phyloP scores from a whole-genome alignment of 2,329 filamentous ascomycete genomes.

The Fonsecaea pugnacius region DNA sequence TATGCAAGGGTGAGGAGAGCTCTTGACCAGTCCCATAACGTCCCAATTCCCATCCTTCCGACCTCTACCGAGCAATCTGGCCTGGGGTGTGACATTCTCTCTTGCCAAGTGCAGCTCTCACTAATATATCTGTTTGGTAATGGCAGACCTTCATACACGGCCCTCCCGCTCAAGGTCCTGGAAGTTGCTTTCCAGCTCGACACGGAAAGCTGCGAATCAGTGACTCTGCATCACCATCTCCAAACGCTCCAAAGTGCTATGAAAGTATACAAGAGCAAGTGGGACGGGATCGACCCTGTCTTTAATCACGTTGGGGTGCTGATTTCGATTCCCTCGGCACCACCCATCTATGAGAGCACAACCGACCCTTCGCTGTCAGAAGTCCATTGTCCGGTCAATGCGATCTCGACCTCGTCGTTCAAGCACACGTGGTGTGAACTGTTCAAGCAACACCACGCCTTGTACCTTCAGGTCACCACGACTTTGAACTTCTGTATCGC shows the following conservation, averaged over 20 bases:
- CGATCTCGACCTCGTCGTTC: background rate
- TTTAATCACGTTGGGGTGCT: background rate
- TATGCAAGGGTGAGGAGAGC: background rate
- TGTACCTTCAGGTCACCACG: constrained; percentile 1
- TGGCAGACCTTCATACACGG: constrained; percentile 3
- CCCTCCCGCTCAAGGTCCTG: constrained; percentile 5
- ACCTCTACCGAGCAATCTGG: no score
- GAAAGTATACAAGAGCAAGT: constrained; percentile 9
- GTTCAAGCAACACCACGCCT: constrained; percentile 1
- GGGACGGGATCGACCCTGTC: constrained; percentile 10
- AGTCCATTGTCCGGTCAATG: background rate
- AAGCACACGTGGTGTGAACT: background rate
- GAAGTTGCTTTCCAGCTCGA: constrained; percentile 8
- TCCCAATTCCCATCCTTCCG: no score
- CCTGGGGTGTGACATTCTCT: background rate
- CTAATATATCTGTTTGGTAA: background rate
- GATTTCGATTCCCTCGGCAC: background rate
- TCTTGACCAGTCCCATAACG: no score
- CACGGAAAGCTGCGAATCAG: background rate
- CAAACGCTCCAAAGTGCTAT: background rate
- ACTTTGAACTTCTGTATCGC: constrained; percentile 7
- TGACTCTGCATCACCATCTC: background rate
- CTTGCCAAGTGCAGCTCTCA: background rate
- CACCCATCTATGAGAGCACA: background rate
- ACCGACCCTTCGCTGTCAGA: background rate